Evolutionary conservation across 1,139 yeast genomes (phyloP).

Genomic region (Taphrina pruni): DNA sequence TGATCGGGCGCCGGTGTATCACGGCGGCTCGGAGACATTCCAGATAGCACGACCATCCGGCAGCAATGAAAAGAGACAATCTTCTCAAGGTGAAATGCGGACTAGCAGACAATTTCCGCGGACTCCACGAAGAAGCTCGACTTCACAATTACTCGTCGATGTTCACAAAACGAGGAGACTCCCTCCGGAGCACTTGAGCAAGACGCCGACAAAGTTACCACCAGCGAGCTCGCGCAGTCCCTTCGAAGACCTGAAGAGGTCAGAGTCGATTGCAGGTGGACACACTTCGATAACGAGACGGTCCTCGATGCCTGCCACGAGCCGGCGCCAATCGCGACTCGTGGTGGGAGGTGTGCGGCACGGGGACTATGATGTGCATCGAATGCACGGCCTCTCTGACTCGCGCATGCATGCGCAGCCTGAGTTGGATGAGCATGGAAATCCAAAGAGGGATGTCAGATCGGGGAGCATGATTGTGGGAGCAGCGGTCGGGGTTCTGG

Average conservation of each 20-base stretch:
- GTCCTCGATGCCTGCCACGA: constrained; percentile 1
- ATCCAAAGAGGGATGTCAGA: constrained; percentile 16
- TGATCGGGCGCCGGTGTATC: not conserved
- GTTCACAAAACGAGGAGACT: not conserved
- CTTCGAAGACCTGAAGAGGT: not conserved
- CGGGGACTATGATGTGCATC: constrained; percentile 21
- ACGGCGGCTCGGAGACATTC: not conserved
- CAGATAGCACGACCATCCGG: not conserved
- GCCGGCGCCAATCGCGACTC: not conserved
- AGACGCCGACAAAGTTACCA: constrained; percentile 4
- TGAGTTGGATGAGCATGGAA: constrained; percentile 22
- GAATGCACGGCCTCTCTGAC: constrained; percentile 22
- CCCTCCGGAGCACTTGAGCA: constrained; percentile 11
- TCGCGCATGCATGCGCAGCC: constrained; percentile 30
- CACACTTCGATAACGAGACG: not conserved
- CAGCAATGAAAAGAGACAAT: not conserved
- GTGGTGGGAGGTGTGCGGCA: constrained; percentile 7
- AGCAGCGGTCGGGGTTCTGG: constrained; percentile 27
- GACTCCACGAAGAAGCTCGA: not conserved
- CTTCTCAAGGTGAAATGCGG: not conserved
- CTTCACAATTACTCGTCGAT: not conserved
- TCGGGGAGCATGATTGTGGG: constrained; percentile 20
- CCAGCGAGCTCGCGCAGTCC: constrained; percentile 12
- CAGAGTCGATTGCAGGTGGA: not conserved
- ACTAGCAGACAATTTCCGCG: not conserved